phyloP scores from a whole-genome alignment of 169 alveolate genomes.

The Eimeria necatrix region DNA sequence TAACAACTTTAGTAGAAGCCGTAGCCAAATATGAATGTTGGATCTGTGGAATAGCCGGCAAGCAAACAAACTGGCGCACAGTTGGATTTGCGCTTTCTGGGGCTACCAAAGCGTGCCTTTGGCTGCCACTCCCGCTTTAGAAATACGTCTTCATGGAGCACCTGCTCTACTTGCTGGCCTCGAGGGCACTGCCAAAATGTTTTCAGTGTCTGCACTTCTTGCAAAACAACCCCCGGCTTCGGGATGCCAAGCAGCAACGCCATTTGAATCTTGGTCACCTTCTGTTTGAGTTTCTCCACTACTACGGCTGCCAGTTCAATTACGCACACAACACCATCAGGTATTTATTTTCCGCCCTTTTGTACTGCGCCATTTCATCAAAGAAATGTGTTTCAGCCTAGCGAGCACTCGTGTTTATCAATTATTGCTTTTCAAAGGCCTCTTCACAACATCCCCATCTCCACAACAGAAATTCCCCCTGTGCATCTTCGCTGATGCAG shows the following conservation, averaged over 20 bases:
- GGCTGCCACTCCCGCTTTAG: not conserved
- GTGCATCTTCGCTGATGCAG: not conserved
- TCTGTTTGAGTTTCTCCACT: slow-evolving; percentile 68
- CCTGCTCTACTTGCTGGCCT: not conserved
- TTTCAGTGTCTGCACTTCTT: slow-evolving; percentile 65
- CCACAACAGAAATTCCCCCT: too few relatives aligned
- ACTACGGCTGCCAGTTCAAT: slow-evolving; percentile 70
- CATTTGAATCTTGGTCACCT: slow-evolving; percentile 69
- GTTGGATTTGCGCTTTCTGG: not conserved
- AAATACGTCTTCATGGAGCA: not conserved
- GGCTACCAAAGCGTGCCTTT: too few relatives aligned
- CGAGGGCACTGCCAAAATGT: too few relatives aligned
- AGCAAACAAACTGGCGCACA: not conserved
- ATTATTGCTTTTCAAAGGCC: not conserved
- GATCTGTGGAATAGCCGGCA: not conserved
- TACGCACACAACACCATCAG: slow-evolving; percentile 49
- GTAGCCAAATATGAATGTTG: not conserved
- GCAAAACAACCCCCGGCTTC: slow-evolving; percentile 57
- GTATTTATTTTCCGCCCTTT: not conserved
- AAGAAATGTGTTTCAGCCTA: not conserved
- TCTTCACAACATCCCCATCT: not conserved
- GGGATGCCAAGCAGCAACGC: slow-evolving; percentile 6
- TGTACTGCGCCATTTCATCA: not conserved
- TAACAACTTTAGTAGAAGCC: not conserved
- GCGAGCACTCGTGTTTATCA: not conserved